Conservation (phyloP, 225 moss, liverwort and hornwort species). For the Anthoceros angustus region DNA sequence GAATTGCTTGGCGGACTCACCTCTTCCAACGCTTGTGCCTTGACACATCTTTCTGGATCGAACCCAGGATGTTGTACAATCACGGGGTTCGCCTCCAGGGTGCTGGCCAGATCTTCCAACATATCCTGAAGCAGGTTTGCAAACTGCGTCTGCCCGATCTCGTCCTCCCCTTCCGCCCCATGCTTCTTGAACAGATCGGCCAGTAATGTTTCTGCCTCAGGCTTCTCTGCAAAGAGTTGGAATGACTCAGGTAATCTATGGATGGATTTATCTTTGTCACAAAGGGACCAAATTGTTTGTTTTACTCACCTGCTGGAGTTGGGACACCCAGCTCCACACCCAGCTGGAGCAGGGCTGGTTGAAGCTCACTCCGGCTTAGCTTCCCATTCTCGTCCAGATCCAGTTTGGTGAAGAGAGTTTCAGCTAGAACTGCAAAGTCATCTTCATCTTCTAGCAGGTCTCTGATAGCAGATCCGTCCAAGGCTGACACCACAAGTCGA, state of each 20-base stretch:
- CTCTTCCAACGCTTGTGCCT: not conserved
- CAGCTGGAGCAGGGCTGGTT: not conserved
- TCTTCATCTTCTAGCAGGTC: not conserved
- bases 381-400: not conserved
- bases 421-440: slow-evolving; percentile 1
- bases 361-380: not conserved
- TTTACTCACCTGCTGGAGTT: not conserved
- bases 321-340: slow-evolving; percentile 4
- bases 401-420: slow-evolving; percentile 1
- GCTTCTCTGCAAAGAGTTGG: not conserved
- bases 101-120: not conserved
- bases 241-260: not conserved
- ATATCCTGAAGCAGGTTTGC: slow-evolving; percentile 3
- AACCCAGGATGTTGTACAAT: not conserved
- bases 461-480: not conserved
- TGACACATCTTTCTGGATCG: not conserved
- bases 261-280: too few relatives aligned
- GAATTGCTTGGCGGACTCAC: not conserved
- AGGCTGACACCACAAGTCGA: not conserved
- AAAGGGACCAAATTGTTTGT: not conserved
- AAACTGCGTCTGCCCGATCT: not conserved
- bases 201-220: not conserved
- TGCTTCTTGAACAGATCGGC: not conserved
- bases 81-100: not conserved
- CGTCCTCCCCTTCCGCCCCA: not conserved